phyloP scores from a whole-genome alignment of 225 moss, liverwort and hornwort genomes.

The Bryoerythrophyllum caledonicum region DNA sequence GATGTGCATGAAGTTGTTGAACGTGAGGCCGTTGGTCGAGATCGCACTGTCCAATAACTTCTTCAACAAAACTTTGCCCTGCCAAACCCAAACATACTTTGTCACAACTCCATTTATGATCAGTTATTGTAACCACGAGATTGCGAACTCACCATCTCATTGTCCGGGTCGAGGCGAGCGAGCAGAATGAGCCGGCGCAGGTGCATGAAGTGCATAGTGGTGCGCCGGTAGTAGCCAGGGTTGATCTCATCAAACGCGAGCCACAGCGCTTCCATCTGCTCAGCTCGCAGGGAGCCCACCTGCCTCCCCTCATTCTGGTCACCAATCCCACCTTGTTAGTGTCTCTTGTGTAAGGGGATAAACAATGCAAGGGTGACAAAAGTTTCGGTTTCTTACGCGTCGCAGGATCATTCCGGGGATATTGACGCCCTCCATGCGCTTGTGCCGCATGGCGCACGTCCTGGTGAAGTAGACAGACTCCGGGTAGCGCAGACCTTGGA shows the following conservation, averaged over 20 bases:
- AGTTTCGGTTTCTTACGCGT: conserved; percentile 17
- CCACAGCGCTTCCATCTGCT: conserved; percentile 58
- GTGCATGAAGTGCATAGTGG: conserved; percentile 44
- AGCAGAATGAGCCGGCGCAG: conserved; percentile 47
- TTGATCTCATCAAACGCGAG: conserved; percentile 54
- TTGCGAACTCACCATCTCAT: conserved; percentile 29
- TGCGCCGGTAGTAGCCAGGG: conserved; percentile 46
- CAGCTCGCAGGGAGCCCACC: conserved; percentile 43
- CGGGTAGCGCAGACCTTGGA: conserved; percentile 47
- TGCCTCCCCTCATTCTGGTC: conserved; percentile 37
- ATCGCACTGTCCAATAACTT: conserved; percentile 46
- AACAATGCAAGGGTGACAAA: too few relatives aligned
- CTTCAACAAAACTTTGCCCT: conserved; percentile 38
- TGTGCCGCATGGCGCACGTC: conserved; percentile 42
- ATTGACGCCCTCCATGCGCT: conserved; percentile 46
- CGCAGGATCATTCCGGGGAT: conserved; percentile 36
- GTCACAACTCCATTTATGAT: too few relatives aligned
- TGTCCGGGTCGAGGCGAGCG: conserved; percentile 52
- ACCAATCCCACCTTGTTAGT: neutral
- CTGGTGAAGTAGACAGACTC: conserved; percentile 41
- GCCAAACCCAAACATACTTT: neutral
- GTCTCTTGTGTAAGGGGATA: neutral
- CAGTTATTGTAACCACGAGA: too few relatives aligned
- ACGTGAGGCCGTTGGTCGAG: conserved; percentile 47
- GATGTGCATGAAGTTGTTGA: conserved; percentile 53